phyloP scores from a whole-genome alignment of 129 eudicot genomes.

The Escallonia herrerae region DNA sequence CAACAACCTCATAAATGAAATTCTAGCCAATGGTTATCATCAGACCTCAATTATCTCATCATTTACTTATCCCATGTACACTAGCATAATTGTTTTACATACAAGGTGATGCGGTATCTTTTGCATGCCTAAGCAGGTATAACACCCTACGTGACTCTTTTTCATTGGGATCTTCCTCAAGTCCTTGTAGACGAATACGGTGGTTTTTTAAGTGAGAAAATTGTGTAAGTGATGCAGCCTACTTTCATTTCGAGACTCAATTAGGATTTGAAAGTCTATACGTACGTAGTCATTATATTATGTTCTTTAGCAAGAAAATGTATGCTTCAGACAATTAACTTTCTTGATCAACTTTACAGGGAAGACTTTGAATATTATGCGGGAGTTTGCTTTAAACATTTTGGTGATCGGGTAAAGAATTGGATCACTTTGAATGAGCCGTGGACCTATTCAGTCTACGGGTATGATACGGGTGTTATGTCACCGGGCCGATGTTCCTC shows the following conservation, averaged over 20 bases:
- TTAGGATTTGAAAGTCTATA: not conserved
- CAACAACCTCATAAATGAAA: no score
- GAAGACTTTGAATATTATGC: constrained; percentile 19
- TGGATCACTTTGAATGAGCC: constrained; percentile 47
- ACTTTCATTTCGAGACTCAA: no score
- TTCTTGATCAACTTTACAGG: not conserved
- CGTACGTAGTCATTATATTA: not conserved
- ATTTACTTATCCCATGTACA: no score
- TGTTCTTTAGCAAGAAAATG: not conserved
- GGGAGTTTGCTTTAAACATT: constrained; percentile 30
- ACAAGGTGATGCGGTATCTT: no score
- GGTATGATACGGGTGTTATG: constrained; percentile 12
- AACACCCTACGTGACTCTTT: constrained; percentile 1
- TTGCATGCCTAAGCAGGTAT: not conserved
- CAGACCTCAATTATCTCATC: no score
- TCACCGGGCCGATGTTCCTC: constrained; percentile 38
- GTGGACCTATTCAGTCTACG: constrained; percentile 1
- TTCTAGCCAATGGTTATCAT: no score
- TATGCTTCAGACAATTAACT: not conserved
- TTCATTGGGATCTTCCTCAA: constrained; percentile 1
- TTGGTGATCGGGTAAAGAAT: constrained; percentile 41
- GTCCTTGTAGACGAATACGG: not conserved
- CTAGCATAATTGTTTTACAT: no score
- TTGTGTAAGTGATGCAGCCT: not conserved
- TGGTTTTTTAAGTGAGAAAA: not conserved